Base-by-base conservation (phyloP, 1,284 basidiomycete species). In the Neonothopanus nambi region DNA sequence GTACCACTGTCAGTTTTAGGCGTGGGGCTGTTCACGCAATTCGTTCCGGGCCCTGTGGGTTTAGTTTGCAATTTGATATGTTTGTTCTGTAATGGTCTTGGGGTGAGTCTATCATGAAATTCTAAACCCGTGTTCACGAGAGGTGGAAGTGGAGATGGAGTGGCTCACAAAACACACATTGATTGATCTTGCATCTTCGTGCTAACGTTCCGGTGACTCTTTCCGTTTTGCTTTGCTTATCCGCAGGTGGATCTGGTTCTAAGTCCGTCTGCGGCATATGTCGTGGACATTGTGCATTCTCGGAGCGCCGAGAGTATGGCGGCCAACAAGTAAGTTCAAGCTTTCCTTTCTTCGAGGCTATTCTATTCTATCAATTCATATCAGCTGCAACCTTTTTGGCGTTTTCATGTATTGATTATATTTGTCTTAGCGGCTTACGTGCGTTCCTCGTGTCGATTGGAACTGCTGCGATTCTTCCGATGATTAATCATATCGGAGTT, bases 291-390 rank as follows among this genome's bases (percentile, higher is more conserved):
- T 12, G 62, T 82, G 63, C 81, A 80, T 38, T 61, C 65, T 3
- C 69, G 74, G 15, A 79, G 79, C 52, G 80, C 82, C 0, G 82
- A 87, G 59, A 73, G 76, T 15, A 75, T 73, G 56, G 79, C 76
- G 1, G 78, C 74, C 0, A 68, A 66, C 30, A 66, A 63, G 79
- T 78, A 46, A 18, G 59, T 63, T 23, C 43, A 28, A 21, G 23
- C 30, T 24, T 28, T 15, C 11, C 36, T 1, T 43, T 6, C 49
- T 30, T 23, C 38, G 28, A 24, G 37, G 12, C 17, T 20, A 20
- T 51, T 50, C n/a, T n/a, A n/a, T n/a, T n/a, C 17, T 11, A 21
- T 17, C 17, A 33, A 18, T 8, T 33, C 30, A 33, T 33, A 33
- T 33, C 30, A 33, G 30, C 2, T 9, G 9, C 30, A 5, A 33